Base-by-base conservation (phyloP, 1,284 basidiomycete genomes). In the Omphalotus olearius region DNA sequence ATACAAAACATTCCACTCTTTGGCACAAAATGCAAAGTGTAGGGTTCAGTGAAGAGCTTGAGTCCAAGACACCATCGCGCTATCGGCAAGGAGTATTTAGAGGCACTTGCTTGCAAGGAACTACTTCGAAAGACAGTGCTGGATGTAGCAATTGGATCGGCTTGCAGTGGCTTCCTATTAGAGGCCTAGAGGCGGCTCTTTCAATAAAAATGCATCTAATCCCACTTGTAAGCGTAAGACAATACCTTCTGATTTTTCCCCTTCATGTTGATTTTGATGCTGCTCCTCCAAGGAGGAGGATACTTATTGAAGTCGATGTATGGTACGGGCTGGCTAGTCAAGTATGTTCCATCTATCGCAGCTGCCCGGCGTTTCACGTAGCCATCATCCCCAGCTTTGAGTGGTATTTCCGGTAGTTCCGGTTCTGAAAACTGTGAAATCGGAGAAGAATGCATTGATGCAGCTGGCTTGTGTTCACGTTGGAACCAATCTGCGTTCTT, bases 41-140 rank as follows among this genome's bases (percentile, higher is more conserved):
- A 61, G 2, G 55, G 36, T 30, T 52, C 51, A 1, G 45, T 40
- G 18, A 57, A 53, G 20, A 41, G 38, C 30, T 58, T 54, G 23
- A 16, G 38, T 2, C 59, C 59, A 40, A 61, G 48, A 50, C 45
- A 61, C 56, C 58, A 57, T 20, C 55, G 55, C 28, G 47, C 43
- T 14, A 59, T 49, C 25, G 60, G 60, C 18, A 61, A 28, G 16
- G 23, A 45, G 16, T 13, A 10, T 5, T n/a, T 30, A 14, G 23
- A 10, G 4, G 4, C 10, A 28, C 13, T 33, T 33, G 30, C 7
- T 33, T 33, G 30, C 30, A 33, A 13, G 30, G 30, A 33, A 33
- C 30, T 33, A 7, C 13, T 9, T 13, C 7, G 4, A 33, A 33
- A 33, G 3, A 7, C 2, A 13, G 30, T 33, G 9, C 30, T 23